phyloP scores from a whole-genome alignment of 768 basidiomycete genomes.

The Boletellus ananiceps region DNA sequence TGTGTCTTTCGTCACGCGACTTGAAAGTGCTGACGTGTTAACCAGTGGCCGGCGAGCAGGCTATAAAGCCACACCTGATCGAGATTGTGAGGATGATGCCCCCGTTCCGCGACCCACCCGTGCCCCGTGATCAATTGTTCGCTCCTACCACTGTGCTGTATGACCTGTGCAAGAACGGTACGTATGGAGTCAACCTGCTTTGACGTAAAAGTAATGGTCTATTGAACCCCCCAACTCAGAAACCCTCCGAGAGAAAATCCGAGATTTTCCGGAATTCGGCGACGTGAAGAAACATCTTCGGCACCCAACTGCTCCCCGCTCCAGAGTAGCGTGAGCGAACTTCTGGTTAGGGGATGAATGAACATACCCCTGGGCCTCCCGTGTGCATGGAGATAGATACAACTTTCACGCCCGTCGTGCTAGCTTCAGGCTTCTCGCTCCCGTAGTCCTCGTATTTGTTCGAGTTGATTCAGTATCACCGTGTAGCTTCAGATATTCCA shows the following conservation, averaged over 20 bases:
- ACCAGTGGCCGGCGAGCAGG: background rate
- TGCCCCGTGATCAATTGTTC: background rate
- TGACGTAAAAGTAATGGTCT: background rate
- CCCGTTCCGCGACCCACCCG: background rate
- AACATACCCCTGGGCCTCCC: no score
- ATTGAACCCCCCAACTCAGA: background rate
- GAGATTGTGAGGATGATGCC: constrained; percentile 6
- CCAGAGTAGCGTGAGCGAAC: no score
- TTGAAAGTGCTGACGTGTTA: background rate
- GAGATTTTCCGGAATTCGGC: background rate
- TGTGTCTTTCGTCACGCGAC: background rate
- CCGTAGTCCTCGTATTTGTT: no score
- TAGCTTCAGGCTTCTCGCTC: no score
- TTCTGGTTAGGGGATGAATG: no score
- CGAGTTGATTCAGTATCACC: no score
- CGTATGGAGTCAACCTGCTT: background rate
- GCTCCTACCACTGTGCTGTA: background rate
- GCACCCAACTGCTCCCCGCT: no score
- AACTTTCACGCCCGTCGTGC: no score
- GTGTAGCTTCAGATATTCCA: no score
- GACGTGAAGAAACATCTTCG: background rate
- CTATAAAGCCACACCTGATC: background rate
- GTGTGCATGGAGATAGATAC: no score
- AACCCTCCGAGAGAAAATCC: background rate
- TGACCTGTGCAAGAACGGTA: constrained; percentile 3